phyloP scores from a whole-genome alignment of 2,329 filamentous ascomycete genomes.

The Colletotrichum spinosum region DNA sequence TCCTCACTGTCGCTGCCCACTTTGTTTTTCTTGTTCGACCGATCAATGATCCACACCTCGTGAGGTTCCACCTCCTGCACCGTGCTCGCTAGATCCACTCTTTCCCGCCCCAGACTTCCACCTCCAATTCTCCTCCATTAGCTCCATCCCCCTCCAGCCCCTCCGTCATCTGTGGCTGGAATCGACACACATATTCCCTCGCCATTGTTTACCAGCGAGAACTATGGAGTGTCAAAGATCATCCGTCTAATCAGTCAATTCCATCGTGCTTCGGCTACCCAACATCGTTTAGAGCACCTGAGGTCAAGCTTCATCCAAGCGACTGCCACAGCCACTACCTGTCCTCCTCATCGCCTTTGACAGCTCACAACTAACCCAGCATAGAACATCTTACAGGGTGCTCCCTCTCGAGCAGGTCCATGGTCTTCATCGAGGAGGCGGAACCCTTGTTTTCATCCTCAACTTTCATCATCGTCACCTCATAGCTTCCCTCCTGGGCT shows the following conservation, averaged over 20 bases:
- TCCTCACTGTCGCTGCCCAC: not conserved
- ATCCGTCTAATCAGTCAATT: too few species aligned
- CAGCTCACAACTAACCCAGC: not conserved
- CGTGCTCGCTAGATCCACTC: slow-evolving; percentile 16
- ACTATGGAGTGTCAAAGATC: too few species aligned
- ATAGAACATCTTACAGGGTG: too few species aligned
- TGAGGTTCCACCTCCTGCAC: too few species aligned
- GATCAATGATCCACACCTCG: not conserved
- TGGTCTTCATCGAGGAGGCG: not conserved
- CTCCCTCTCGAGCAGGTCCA: too few species aligned
- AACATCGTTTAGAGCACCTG: too few species aligned
- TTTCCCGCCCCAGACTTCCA: slow-evolving; percentile 29
- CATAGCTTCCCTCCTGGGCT: slow-evolving; percentile 22
- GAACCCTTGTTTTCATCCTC: slow-evolving; percentile 20
- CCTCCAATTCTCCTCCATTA: slow-evolving; percentile 19
- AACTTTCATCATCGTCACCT: slow-evolving; percentile 34
- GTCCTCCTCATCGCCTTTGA: not conserved
- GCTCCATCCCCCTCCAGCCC: not conserved
- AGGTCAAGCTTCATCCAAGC: too few species aligned
- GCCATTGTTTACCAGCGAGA: too few species aligned
- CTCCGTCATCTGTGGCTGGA: too few species aligned
- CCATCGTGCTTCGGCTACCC: too few species aligned
- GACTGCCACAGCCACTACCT: too few species aligned
- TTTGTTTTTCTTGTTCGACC: not conserved
- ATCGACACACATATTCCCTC: too few species aligned